phyloP scores from a whole-genome alignment of 768 basidiomycete genomes.

The Tylopilus plumbeoviolaceoides region DNA sequence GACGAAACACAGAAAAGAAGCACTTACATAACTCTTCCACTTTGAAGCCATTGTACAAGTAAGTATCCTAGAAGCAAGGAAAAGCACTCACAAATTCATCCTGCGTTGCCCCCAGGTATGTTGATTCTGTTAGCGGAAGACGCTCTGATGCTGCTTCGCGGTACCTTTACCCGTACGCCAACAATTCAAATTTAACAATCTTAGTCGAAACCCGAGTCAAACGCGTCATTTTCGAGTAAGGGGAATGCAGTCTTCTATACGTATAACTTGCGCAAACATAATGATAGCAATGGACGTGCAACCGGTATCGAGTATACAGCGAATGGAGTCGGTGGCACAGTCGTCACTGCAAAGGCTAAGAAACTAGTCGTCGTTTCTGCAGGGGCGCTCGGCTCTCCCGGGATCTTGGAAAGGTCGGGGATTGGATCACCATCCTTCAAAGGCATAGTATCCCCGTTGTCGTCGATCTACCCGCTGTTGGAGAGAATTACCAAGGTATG shows the following conservation, averaged over 20 bases:
- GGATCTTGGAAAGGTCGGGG: conserved; percentile 8
- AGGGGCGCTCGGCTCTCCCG: conserved; percentile 2
- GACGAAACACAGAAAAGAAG: background rate
- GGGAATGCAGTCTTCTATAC: background rate
- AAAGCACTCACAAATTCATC: background rate
- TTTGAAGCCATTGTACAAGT: conserved; percentile 22
- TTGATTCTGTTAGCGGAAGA: conserved; percentile 1
- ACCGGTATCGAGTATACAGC: conserved; percentile 1
- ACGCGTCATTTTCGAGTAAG: conserved; percentile 2
- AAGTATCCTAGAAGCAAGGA: background rate
- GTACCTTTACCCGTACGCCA: background rate
- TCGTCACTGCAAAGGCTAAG: background rate
- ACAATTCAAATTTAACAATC: conserved; percentile 1
- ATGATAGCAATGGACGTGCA: background rate
- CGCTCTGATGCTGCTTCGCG: conserved; percentile 4
- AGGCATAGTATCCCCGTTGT: background rate
- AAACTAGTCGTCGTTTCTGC: conserved; percentile 4
- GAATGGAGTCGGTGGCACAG: background rate
- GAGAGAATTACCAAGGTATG: conserved; percentile 5
- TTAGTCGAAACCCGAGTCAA: conserved; percentile 1
- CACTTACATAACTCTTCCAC: background rate
- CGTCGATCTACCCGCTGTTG: conserved; percentile 5
- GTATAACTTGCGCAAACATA: background rate
- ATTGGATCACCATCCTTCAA: conserved; percentile 1
- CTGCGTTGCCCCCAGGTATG: background rate